A percentile compares a stretch with the other conserved stretches of the same genome.
phyloP scores from a whole-genome alignment of 2,329 filamentous ascomycete genomes.

The Beauveria varroae region DNA sequence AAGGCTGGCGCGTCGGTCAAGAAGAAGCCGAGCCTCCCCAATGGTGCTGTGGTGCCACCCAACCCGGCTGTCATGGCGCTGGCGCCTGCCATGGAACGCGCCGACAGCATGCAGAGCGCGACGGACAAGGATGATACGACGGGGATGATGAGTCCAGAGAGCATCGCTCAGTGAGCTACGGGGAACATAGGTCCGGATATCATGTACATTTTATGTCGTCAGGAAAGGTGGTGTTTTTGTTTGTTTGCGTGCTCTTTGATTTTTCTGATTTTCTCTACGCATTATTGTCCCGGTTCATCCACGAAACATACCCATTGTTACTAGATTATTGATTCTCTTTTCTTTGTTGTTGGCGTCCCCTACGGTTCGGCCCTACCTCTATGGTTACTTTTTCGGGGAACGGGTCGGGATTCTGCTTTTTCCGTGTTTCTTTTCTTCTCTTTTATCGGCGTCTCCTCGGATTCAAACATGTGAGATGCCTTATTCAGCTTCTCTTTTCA shows the following conservation, averaged over 20 bases:
- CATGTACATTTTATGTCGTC: conserved; percentile 1
- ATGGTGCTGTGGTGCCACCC: conserved; percentile 23
- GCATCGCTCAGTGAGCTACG: conserved; percentile 44
- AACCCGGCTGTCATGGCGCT: conserved; percentile 34
- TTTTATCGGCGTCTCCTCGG: neutral
- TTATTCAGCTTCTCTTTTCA: no score
- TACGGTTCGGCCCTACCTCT: neutral
- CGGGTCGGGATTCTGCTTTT: no score
- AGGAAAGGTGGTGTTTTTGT: neutral
- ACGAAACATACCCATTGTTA: conserved; percentile 6
- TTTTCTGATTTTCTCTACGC: neutral
- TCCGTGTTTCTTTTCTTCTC: neutral
- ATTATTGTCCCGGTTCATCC: neutral
- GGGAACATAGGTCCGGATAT: neutral
- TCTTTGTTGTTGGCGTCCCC: neutral
- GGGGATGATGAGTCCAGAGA: conserved; percentile 81
- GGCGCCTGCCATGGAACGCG: conserved; percentile 48
- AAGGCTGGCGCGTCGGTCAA: conserved; percentile 36
- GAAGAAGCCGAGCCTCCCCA: conserved; percentile 38
- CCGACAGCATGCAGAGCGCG: conserved; percentile 52
- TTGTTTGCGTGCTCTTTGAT: neutral
- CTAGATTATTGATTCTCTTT: neutral
- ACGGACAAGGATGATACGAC: conserved; percentile 61
- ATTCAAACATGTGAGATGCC: no score
- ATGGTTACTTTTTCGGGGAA: neutral